Base-by-base conservation (phyloP, 2,329 filamentous ascomycete species). In the Arthrinium puccinioides region DNA sequence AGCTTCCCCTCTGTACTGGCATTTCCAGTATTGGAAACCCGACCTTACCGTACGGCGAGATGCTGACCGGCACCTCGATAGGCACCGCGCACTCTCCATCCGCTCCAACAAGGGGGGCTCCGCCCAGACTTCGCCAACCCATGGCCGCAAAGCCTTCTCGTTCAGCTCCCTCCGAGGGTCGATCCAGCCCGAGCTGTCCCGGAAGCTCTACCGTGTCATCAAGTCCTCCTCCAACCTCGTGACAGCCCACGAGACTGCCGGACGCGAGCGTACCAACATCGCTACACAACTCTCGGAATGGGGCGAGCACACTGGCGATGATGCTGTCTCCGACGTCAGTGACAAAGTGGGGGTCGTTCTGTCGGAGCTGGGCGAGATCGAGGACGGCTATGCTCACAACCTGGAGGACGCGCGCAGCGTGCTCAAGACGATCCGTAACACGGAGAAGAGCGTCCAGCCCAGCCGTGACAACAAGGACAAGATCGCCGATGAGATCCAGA, bases 301-400 rank as follows among this genome's bases (percentile, higher is more conserved):
- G 92, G 92, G 92, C 40, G 89, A 97, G 65, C 77, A 85, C 42
- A 96, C 89, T 2, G 76, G 79, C 37, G 92, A 98, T 54, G 87
- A 94, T 44, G 79, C 81, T 36, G 72, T 97, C 53, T 87, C 79
- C 36, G 92, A 97, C 57, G 76, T 98, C 49, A 88, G 85, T 41
- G 92, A 97, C 72, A 98, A 98, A 72, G 73, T 98, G 36, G 92
- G 88, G 36, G 90, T 97, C 26, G 69, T 98, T 51, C 70, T 98
- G 42, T 84, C 85, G 16, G 92, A 97, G 69, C 79, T 98, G 43
- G 92, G 88, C 36, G 88, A 95, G 63, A 88, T 94, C 62, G 92
- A 98, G 60, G 89, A 96, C 49, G 57, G 72, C 31, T 97, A 89
- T 61, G 87, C 89, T 5, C 83, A 90, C 60, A 81, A 82, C 33